Conservation (phyloP, 495 filamentous ascomycete species). For the Penicillium paradoxum region DNA sequence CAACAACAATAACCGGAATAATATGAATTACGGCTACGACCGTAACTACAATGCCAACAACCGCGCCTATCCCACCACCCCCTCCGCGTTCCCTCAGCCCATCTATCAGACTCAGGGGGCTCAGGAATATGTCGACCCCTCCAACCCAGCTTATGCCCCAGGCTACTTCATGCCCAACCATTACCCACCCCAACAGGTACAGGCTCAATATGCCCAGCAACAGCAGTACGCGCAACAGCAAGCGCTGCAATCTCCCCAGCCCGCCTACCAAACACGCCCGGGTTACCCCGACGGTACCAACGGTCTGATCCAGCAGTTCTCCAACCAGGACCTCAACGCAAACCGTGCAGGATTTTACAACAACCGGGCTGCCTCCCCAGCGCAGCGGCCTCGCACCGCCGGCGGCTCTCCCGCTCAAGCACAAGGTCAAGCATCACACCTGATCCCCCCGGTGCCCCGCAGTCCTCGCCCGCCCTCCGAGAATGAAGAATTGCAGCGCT, state of each 20-base stretch:
- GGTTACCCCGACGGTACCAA: conserved; percentile 59
- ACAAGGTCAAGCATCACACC: conserved; percentile 58
- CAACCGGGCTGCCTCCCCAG: conserved; percentile 61
- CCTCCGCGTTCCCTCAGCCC: conserved; percentile 92
- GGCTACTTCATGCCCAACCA: conserved; percentile 63
- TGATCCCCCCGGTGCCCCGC: conserved; percentile 59
- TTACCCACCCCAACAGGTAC: conserved; percentile 51
- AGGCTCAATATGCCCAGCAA: conserved; percentile 45
- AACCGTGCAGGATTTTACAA: conserved; percentile 62
- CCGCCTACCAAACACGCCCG: conserved; percentile 46
- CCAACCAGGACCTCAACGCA: conserved; percentile 87
- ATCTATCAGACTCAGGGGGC: conserved; percentile 64
- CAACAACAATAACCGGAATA: conserved; percentile 56
- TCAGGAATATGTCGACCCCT: conserved; percentile 49
- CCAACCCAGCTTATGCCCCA: conserved; percentile 45
- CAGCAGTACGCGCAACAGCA: conserved; percentile 59
- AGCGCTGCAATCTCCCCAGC: conserved; percentile 45
- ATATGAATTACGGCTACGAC: conserved; percentile 66
- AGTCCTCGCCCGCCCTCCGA: conserved; percentile 39
- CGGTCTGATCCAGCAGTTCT: conserved; percentile 90
- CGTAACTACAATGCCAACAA: conserved; percentile 64
- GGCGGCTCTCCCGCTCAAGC: conserved; percentile 52
- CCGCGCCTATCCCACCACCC: conserved; percentile 91
- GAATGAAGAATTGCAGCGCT: conserved; percentile 57
- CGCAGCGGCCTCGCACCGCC: conserved; percentile 72